Conservation (phyloP, 257 asterid species). For the Petunia secreta region DNA sequence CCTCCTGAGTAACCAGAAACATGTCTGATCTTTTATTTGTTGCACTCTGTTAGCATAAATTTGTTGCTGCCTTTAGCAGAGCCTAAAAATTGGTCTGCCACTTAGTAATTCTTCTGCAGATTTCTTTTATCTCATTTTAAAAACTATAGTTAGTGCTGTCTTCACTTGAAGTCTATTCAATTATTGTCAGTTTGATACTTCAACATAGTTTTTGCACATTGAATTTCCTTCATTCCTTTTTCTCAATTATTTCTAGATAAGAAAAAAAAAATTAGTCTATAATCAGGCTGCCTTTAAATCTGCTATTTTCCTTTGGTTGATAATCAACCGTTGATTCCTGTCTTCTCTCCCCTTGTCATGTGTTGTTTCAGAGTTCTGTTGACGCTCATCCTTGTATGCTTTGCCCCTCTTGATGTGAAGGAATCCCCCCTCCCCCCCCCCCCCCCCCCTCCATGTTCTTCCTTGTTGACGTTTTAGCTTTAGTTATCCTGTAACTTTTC, state of each 20-base stretch:
- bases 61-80: constrained; percentile 6
- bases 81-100: not conserved
- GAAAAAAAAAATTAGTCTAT: not conserved
- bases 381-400: not conserved
- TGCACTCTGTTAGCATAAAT: not conserved
- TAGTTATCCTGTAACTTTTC: not conserved
- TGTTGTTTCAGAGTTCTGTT: not conserved
- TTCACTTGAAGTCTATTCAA: not conserved
- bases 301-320: not conserved
- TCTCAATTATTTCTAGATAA: not conserved
- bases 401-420: not conserved
- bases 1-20: not conserved
- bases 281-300: not conserved
- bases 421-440: not conserved
- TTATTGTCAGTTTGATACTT: not conserved
- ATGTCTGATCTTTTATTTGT: constrained; percentile 14
- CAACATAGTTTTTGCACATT: not conserved
- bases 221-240: not conserved
- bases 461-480: constrained; percentile 8
- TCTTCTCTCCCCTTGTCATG: not conserved
- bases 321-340: not conserved
- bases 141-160: not conserved
- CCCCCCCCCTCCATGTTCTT: not conserved
- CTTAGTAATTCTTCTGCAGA: constrained; percentile 14
- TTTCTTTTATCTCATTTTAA: not conserved